Base-by-base conservation (phyloP, 192 early-diverging fungal species). In the Kickxella alabastrina region DNA sequence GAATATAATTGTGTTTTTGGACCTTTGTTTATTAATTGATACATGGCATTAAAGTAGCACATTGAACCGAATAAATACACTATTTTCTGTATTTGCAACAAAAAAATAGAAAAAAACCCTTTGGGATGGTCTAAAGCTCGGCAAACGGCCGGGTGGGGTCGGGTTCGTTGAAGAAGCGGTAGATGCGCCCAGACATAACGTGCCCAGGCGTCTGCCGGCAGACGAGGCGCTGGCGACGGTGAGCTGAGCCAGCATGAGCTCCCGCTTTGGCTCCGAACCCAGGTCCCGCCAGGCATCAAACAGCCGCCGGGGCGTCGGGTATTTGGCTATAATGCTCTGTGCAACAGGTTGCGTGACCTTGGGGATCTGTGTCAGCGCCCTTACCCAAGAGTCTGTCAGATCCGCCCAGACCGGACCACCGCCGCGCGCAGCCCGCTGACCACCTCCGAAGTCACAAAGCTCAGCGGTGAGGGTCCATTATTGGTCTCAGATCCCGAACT, bases 301-400 rank as follows among this genome's bases (percentile, higher is more conserved):
- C 14, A 74, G 59, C 3, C 46, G 15, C 1, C 17, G 39, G 3
- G 70, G 70, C 7, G 70, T 66, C 22, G 70, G 64, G 19, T 74
- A 67, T 22, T 12, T 8, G 28, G 47, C 47, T 3, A 41, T 59
- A 22, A 74, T 67, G 36, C 45, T 44, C 39, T 62, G 64, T 0
- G 70, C 70, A 3, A 67, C 63, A 24, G 59, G 54, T 17, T 19
- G 38, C 5, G 64, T 65, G 29, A 74, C 64, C 43, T 62, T 62
- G 7, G 70, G 70, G 8, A 74, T 74, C 59, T 59, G 63, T 9
- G 70, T 40, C 38, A 74, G 51, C 29, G 60, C 56, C 8, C 45
- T 49, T 10, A 49, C 43, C 70, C 70, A 74, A 38, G 70, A 54
- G 29, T 66, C 63, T 8, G 37, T 12, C 36, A 74, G 41, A 35